phyloP scores from a whole-genome alignment of 2,329 filamentous ascomycete genomes.

The Ceratocystis destructans region DNA sequence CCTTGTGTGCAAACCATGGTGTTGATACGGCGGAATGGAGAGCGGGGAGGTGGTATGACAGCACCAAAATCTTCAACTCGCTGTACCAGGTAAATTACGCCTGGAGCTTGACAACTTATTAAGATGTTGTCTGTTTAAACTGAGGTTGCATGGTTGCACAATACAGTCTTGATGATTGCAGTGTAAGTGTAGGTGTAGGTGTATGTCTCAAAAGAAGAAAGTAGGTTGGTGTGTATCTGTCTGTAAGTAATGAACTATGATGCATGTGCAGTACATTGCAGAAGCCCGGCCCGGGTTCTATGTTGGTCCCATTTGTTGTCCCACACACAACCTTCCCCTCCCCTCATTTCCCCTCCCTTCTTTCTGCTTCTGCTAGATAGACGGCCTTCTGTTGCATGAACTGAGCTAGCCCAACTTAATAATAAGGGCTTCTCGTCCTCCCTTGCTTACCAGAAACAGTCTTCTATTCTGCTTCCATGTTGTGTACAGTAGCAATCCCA shows the following conservation, averaged over 20 bases:
- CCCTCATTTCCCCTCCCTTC: background rate
- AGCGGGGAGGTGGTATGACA: background rate
- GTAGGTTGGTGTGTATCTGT: background rate
- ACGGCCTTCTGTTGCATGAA: slow-evolving; percentile 1
- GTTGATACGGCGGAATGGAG: background rate
- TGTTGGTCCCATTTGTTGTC: background rate
- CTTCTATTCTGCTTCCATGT: background rate
- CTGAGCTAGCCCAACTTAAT: background rate
- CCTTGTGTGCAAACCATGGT: background rate
- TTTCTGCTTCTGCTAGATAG: background rate
- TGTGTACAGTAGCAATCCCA: background rate
- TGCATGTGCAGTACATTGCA: slow-evolving; percentile 4
- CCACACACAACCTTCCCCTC: background rate
- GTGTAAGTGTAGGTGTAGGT: background rate
- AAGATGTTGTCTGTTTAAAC: background rate
- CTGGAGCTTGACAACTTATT: background rate
- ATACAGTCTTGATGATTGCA: background rate
- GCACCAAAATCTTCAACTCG: background rate
- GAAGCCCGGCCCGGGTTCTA: background rate
- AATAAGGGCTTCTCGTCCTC: background rate
- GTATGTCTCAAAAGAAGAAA: slow-evolving; percentile 2
- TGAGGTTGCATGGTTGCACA: background rate
- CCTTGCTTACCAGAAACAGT: background rate
- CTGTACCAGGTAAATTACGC: background rate
- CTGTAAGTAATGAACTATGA: background rate